Base-by-base conservation (phyloP, 805 yeast genomes). In the Metschnikowia proteae region DNA sequence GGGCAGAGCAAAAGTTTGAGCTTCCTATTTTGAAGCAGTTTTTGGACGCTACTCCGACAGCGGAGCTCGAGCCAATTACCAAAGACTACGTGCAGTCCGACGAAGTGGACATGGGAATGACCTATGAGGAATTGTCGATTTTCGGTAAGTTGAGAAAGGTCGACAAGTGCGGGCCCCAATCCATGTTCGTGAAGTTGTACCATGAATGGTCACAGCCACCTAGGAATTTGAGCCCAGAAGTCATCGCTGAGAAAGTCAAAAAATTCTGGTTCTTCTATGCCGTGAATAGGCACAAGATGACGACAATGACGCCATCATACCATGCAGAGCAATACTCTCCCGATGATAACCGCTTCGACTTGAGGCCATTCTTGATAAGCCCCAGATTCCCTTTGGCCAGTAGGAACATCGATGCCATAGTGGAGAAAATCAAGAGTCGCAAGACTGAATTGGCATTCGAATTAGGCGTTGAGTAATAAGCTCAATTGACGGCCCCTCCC, bases 251-350 rank as follows among this genome's bases (percentile, higher is more conserved):
- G 39, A 95, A 95, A 64, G 99, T 94, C 8, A 92, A 94, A 66
- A 76, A 83, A 47, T 94, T 94, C 68, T 94, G 88, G 78, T 91
- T 86, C 74, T 94, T 80, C 64, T 95, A 94, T 67, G 96, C 97
- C 4, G 81, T 94, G 49, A 94, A 94, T 67, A 82, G 99, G 60
- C 99, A 94, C 68, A 94, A 94, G 69, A 94, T 88, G 83, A 94
- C 99, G 1, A 91, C 92, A n/a, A 77, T 91, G 65, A 94, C 99
- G 0, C 99, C 99, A 10, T 80, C 95, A 33, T 94, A 94, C 62
- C 99, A 94, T 60, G 99, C 99, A 0, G 99, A 94, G 65, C 95
- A 88, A 61, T 94, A 94, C 63, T 91, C 98, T 2, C 97, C 99
- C 1, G 99, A 94, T 66, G 99, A 94, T 67, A 94, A 94, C 65